Evolutionary conservation across 208 protist species (phyloP).

Genomic region (Crithidia sp.): DNA sequence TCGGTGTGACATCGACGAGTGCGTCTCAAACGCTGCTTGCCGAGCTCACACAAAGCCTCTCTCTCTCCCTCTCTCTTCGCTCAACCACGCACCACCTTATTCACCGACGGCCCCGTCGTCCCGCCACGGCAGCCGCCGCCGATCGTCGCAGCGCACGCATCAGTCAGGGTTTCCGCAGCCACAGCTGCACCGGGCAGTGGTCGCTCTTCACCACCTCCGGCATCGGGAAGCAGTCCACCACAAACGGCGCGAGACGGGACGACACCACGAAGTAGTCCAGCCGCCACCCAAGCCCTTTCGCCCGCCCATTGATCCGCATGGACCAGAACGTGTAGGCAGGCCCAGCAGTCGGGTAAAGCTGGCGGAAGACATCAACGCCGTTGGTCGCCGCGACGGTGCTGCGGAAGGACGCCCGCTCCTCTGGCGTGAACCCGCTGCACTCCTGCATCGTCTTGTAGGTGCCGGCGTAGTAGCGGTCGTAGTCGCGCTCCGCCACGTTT

Average conservation of each 20-base stretch:
- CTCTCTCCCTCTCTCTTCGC: conserved; percentile 2
- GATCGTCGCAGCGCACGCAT: conserved; percentile 36
- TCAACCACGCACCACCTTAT: neutral
- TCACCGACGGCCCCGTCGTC: conserved; percentile 8
- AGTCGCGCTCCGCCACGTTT: conserved; percentile 95
- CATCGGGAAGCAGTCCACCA: conserved; percentile 89
- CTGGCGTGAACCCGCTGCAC: conserved; percentile 91
- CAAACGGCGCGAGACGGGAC: conserved; percentile 45
- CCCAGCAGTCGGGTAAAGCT: conserved; percentile 77
- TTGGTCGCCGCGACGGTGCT: conserved; percentile 53
- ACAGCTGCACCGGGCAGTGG: conserved; percentile 90
- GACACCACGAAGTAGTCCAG: conserved; percentile 95
- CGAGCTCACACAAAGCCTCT: neutral
- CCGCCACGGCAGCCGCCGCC: conserved; percentile 10
- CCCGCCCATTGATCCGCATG: conserved; percentile 56
- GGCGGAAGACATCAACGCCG: conserved; percentile 86
- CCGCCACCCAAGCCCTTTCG: conserved; percentile 88
- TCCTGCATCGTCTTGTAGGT: conserved; percentile 92
- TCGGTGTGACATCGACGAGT: too few species aligned
- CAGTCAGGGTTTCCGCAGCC: conserved; percentile 69
- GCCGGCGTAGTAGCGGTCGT: conserved; percentile 86
- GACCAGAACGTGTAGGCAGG: conserved; percentile 93
- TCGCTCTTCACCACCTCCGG: conserved; percentile 82
- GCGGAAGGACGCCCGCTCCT: conserved; percentile 88
- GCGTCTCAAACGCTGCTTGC: too few species aligned